A percentile compares a stretch with the other conserved stretches of the same genome.
Evolutionary conservation across 164 flowering plant species (phyloP).

Genomic region (grape (Vitis vinifera)): ASM3070453v1 NC_081820.1:27487501-27488000

Average conservation of each 20-base stretch:
- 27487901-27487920: slow-evolving; percentile 59
- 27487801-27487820: slow-evolving; percentile 35
- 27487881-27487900: slow-evolving; percentile 51
- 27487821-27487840: slow-evolving; percentile 48
- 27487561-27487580: slow-evolving; percentile 69
- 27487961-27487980: background rate
- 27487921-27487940: slow-evolving; percentile 7
- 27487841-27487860: slow-evolving; percentile 52
- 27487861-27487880: slow-evolving; percentile 34
- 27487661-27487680: slow-evolving; percentile 7
- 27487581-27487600: slow-evolving; percentile 86
- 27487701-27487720: slow-evolving; percentile 45
- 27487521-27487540: slow-evolving; percentile 19
- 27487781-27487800: slow-evolving; percentile 27
- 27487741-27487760: slow-evolving; percentile 37
- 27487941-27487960: slow-evolving; percentile 1
- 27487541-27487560: slow-evolving; percentile 26
- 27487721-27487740: slow-evolving; percentile 57
- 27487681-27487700: slow-evolving; percentile 19
- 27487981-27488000: background rate
- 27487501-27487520: slow-evolving; percentile 29
- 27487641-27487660: background rate
- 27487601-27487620: slow-evolving; percentile 25
- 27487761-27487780: slow-evolving; percentile 27
- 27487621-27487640: slow-evolving; percentile 8